Evolutionary conservation across 1,139 yeast species (phyloP).

Genomic region (Saccharomyces uvarum): DNA sequence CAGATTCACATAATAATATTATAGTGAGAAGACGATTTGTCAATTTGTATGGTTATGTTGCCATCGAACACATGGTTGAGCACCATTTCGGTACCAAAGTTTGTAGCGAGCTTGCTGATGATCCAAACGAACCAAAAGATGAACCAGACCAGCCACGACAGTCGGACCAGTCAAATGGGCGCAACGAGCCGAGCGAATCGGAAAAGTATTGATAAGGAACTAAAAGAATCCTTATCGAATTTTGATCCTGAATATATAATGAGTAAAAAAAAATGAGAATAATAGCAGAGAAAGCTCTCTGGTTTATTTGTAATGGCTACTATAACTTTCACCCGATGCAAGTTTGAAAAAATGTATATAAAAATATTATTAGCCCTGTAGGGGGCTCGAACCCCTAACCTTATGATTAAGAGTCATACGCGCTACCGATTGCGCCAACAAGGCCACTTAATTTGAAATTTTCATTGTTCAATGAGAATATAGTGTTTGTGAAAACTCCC

Average conservation of each 20-base stretch:
- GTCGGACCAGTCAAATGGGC: background rate
- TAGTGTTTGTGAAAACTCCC: too few species aligned
- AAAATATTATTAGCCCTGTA: constrained; percentile 32
- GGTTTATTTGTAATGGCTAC: background rate
- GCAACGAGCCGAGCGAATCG: background rate
- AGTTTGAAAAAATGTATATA: background rate
- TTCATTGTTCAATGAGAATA: too few species aligned
- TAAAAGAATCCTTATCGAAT: background rate
- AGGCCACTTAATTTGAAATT: constrained; percentile 26
- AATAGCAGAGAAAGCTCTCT: too few species aligned
- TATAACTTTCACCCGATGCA: too few species aligned
- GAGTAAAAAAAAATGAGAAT: too few species aligned
- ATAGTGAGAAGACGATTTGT: constrained; percentile 82
- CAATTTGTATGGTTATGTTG: constrained; percentile 96
- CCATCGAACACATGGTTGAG: constrained; percentile 67
- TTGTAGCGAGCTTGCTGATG: constrained; percentile 7
- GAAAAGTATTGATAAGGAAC: background rate
- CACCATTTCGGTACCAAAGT: constrained; percentile 46
- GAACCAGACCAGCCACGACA: background rate
- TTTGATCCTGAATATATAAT: too few species aligned
- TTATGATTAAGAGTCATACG: constrained; percentile 41
- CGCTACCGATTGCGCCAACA: constrained; percentile 44
- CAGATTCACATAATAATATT: constrained; percentile 94
- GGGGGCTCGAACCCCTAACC: constrained; percentile 43
- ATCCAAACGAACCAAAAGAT: background rate